Percentiles rank a stretch among this genome's conserved stretches.
These are phyloP conservation scores for Spirogloea muscicola DNA, from an alignment of 139 green algal species.

Conservation along the genomic window DNA sequence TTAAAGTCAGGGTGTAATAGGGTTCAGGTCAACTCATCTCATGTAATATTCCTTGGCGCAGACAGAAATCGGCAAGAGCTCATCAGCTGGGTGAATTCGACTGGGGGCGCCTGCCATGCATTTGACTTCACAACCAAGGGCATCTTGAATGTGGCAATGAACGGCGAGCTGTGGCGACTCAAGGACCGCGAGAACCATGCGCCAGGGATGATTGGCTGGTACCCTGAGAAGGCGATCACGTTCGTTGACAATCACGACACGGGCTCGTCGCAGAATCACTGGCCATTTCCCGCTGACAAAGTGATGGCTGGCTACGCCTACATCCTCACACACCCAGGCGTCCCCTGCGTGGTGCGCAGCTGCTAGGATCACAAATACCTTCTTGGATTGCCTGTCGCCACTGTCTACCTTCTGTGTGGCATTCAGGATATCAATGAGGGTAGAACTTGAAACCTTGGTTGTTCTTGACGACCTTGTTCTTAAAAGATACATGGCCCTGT, in stretches of 20 bases:
- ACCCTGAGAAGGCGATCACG: constrained; percentile 75
- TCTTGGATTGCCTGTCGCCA: no score
- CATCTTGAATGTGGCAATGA: constrained; percentile 47
- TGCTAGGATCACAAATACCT: no score
- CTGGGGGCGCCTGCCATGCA: constrained; percentile 18
- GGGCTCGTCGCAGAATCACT: constrained; percentile 57
- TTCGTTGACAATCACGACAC: constrained; percentile 97
- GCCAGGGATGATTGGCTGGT: constrained; percentile 51
- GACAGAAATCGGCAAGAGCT: constrained; percentile 51
- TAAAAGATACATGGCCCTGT: background rate
- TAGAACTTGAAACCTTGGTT: background rate
- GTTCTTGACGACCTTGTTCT: no score
- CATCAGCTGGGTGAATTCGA: constrained; percentile 52
- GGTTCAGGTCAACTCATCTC: no score
- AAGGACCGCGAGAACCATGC: constrained; percentile 12
- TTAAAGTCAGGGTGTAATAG: no score
- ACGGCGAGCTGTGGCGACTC: constrained; percentile 16
- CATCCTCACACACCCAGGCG: constrained; percentile 62
- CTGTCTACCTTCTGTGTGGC: background rate
- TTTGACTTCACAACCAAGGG: constrained; percentile 65
- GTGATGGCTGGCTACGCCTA: constrained; percentile 59
- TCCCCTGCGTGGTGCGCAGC: constrained; percentile 51
- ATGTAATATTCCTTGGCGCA: no score
- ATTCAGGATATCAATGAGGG: background rate
- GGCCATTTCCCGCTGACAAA: constrained; percentile 56